Evolutionary conservation across 208 protist species (phyloP).

Genomic region (Crithidia sp.): DNA sequence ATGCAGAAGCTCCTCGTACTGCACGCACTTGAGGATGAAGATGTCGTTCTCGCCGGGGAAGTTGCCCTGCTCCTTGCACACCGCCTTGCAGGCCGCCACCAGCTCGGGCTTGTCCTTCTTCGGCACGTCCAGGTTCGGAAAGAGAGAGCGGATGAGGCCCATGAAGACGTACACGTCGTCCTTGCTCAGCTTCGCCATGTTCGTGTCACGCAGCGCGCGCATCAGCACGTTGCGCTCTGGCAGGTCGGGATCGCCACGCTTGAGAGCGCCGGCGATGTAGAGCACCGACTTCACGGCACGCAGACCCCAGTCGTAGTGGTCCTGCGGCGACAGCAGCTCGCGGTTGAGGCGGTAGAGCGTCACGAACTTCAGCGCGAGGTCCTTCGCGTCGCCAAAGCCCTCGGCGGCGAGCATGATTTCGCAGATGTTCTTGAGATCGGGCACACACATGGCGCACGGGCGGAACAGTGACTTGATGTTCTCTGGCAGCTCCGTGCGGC

Average conservation of each 20-base stretch:
- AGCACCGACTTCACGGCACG: conserved; percentile 98
- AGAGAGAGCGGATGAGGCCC: conserved; percentile 97
- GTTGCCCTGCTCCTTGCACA: conserved; percentile 91
- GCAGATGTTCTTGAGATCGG: conserved; percentile 98
- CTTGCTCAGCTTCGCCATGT: conserved; percentile 98
- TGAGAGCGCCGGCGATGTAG: conserved; percentile 96
- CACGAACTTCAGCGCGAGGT: conserved; percentile 98
- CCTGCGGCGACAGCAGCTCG: conserved; percentile 97
- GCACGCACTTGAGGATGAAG: conserved; percentile 98
- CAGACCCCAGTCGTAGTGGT: conserved; percentile 99
- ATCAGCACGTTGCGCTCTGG: conserved; percentile 97
- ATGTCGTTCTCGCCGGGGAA: conserved; percentile 97
- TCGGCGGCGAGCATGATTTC: conserved; percentile 99
- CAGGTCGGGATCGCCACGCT: conserved; percentile 95
- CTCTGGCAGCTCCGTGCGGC: conserved; percentile 97
- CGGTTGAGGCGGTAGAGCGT: conserved; percentile 97
- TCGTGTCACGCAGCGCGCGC: conserved; percentile 97
- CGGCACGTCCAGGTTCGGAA: conserved; percentile 96
- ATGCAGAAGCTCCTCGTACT: conserved; percentile 98
- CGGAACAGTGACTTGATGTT: conserved; percentile 98
- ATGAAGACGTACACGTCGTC: conserved; percentile 98
- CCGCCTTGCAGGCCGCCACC: conserved; percentile 90
- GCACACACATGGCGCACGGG: conserved; percentile 98
- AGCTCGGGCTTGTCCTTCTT: conserved; percentile 95
- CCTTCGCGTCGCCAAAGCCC: conserved; percentile 96